Conservation (phyloP, 148 eudicot genomes). For the Heliosperma pusillum region DNA sequence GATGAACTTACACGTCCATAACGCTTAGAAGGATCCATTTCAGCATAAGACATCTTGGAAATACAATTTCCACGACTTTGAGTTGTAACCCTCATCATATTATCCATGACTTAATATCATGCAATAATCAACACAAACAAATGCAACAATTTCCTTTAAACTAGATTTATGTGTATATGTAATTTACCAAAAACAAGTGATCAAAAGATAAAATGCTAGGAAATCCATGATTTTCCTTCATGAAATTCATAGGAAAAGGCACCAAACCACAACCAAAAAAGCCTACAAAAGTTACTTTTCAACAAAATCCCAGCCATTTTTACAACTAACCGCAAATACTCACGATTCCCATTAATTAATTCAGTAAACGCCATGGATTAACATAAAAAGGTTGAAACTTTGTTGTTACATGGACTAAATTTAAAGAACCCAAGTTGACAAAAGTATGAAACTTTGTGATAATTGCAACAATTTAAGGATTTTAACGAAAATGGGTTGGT, state of each 20-base stretch:
- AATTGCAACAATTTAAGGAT: not conserved
- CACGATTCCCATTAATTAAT: conserved; percentile 31
- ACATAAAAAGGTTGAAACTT: conserved; percentile 13
- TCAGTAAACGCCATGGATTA: conserved; percentile 22
- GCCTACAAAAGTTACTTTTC: conserved; percentile 68
- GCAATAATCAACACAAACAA: not conserved
- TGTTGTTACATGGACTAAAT: not conserved
- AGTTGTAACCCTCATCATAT: conserved; percentile 26
- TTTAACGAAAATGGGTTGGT: conserved; percentile 9
- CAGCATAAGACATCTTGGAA: conserved; percentile 34
- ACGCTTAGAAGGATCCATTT: conserved; percentile 55
- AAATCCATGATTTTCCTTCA: conserved; percentile 70
- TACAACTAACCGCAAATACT: conserved; percentile 34
- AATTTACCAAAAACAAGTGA: not conserved
- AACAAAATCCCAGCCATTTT: conserved; percentile 68
- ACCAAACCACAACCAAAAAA: conserved; percentile 69
- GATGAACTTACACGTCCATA: conserved; percentile 62
- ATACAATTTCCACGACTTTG: conserved; percentile 21
- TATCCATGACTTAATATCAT: conserved; percentile 26
- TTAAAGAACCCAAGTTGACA: not conserved
- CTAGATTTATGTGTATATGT: not conserved
- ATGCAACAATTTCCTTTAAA: not conserved
- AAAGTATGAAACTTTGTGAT: not conserved
- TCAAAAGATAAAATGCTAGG: conserved; percentile 27
- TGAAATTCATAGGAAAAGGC: conserved; percentile 64